phyloP scores from a whole-genome alignment of 164 flowering plant species.

The Magnolia sinica region DNA sequence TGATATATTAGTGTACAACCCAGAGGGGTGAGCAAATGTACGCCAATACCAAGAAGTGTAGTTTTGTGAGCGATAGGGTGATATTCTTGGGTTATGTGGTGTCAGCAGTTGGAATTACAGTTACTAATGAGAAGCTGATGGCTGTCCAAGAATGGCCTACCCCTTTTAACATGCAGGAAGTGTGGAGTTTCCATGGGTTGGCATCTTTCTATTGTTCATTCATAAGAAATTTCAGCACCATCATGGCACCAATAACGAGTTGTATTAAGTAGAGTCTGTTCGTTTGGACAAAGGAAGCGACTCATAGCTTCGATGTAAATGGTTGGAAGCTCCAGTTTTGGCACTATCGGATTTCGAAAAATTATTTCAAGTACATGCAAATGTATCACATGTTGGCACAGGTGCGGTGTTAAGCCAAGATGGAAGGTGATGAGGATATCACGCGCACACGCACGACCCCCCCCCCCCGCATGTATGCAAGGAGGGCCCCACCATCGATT shows the following conservation, averaged over 20 bases:
- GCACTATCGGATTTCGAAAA: background rate
- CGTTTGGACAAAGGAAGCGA: background rate
- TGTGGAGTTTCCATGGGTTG: conserved; percentile 4
- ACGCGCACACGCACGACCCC: too few relatives aligned
- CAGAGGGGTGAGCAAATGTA: background rate
- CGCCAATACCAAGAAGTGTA: background rate
- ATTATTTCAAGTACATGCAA: background rate
- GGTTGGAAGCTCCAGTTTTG: background rate
- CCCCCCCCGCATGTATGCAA: too few relatives aligned
- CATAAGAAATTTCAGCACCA: background rate
- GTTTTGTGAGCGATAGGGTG: background rate
- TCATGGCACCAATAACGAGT: background rate
- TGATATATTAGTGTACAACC: too few relatives aligned
- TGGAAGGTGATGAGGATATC: too few relatives aligned
- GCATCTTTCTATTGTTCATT: background rate
- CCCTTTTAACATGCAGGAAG: background rate
- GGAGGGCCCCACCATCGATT: too few relatives aligned
- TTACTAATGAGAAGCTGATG: background rate
- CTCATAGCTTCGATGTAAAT: background rate
- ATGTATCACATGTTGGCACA: background rate
- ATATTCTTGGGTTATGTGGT: background rate
- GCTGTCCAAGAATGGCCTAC: background rate
- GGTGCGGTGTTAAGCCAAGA: background rate
- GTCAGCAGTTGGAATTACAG: background rate
- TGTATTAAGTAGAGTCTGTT: background rate